These are phyloP conservation scores for Paecilomyces niveus DNA, from an alignment of 2,329 filamentous ascomycete species.

Conservation along the genomic window DNA sequence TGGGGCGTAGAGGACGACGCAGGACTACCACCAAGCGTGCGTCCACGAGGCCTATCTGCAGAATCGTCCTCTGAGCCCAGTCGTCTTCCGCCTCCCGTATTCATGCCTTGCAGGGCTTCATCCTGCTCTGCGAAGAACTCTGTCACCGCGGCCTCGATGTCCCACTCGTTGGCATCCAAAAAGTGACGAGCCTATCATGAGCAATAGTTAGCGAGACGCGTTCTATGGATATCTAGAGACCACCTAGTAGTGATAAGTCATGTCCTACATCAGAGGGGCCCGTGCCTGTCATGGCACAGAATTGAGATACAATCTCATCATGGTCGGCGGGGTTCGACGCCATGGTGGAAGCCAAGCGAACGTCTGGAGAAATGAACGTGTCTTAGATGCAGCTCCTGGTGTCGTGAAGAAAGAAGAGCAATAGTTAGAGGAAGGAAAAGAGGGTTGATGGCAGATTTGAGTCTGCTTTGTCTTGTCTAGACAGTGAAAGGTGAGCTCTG, in stretches of 20 bases:
- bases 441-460: slow-evolving; percentile 6
- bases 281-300: slow-evolving; percentile 51
- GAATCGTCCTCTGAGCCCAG: slow-evolving; percentile 15
- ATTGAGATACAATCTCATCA: slow-evolving; percentile 44
- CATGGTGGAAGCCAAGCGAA: slow-evolving; percentile 19
- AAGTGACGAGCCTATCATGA: slow-evolving; percentile 59
- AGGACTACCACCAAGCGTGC: slow-evolving; percentile 25
- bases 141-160: slow-evolving; percentile 55
- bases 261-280: slow-evolving; percentile 41
- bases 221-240: slow-evolving; percentile 1
- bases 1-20: slow-evolving; percentile 22
- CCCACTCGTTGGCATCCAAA: slow-evolving; percentile 59
- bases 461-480: neutral
- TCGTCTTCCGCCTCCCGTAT: slow-evolving; percentile 15
- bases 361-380: neutral
- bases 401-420: slow-evolving; percentile 10
- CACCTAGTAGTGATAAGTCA: neutral
- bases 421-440: slow-evolving; percentile 4
- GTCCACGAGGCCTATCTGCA: slow-evolving; percentile 16
- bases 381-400: slow-evolving; percentile 6
- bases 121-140: slow-evolving; percentile 52
- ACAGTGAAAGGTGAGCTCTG: neutral
- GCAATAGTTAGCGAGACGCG: neutral
- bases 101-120: slow-evolving; percentile 28
- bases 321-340: slow-evolving; percentile 27